These are phyloP conservation scores for Calvatia gigantea DNA, from an alignment of 768 basidiomycete genomes.

Conservation along the genomic window DNA sequence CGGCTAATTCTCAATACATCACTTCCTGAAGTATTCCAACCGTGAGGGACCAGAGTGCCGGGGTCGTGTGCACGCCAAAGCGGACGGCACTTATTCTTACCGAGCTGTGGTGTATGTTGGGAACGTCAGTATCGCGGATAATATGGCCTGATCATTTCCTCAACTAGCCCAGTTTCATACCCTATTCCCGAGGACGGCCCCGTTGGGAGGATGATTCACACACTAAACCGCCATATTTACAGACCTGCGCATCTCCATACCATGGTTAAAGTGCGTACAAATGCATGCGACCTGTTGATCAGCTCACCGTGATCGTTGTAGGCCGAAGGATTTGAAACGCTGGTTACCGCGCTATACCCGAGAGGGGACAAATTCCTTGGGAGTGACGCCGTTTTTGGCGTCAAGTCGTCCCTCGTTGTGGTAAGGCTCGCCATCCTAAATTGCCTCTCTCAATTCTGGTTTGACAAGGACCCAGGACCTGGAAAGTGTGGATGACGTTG, in stretches of 20 bases:
- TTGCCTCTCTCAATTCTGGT: not conserved
- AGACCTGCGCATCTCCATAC: slow-evolving; percentile 82
- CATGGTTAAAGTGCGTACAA: slow-evolving; percentile 49
- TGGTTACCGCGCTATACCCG: slow-evolving; percentile 73
- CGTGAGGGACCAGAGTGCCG: slow-evolving; percentile 67
- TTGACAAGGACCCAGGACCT: slow-evolving; percentile 38
- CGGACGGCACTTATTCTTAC: slow-evolving; percentile 66
- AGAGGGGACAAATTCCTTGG: slow-evolving; percentile 62
- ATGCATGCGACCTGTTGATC: not conserved
- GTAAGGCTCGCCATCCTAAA: slow-evolving; percentile 37
- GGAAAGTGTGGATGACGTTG: slow-evolving; percentile 48
- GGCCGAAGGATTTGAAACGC: slow-evolving; percentile 69
- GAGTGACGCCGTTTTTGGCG: slow-evolving; percentile 81
- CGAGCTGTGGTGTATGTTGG: slow-evolving; percentile 61
- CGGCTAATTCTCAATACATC: slow-evolving; percentile 6
- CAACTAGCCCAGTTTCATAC: slow-evolving; percentile 51
- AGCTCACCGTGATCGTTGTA: slow-evolving; percentile 24
- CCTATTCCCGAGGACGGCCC: slow-evolving; percentile 80
- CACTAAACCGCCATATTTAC: slow-evolving; percentile 65
- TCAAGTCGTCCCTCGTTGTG: slow-evolving; percentile 73
- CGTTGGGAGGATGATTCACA: slow-evolving; percentile 57
- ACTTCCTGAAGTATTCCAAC: slow-evolving; percentile 44
- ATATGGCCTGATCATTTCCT: not conserved
- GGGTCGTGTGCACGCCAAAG: slow-evolving; percentile 54
- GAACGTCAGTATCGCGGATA: not conserved